Evolutionary conservation across 306 rosid species (phyloP), one percentile per base, ranked within the genome.

Genomic region (Albizia julibrissin): DNA sequence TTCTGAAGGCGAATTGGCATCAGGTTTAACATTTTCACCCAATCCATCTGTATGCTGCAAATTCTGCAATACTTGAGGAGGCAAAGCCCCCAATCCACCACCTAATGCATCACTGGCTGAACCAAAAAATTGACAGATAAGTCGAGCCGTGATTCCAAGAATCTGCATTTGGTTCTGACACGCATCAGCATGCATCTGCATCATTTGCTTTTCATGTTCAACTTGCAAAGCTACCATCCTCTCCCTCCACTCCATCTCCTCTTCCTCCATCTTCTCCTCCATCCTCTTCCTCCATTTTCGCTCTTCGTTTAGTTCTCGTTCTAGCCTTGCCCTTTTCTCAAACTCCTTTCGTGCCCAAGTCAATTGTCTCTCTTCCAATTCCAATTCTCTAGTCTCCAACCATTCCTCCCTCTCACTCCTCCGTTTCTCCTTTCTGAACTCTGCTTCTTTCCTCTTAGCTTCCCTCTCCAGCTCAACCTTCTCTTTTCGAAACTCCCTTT

Each of bases 101-200:
- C 92, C 93, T 82, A 92, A 84, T 21, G 92, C 94, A 76, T 95
- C 98, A 80, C 74, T 86, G 10, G 87, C 86, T 0, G 97, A 89
- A 62, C 97, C 98, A 75, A 90, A 90, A 72, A 88, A 89, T 75
- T 93, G 98, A 74, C 94, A 95, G 22, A 93, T 77, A 16, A 95
- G 81, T 56, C 98, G 76, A 10, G 97, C 89, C 91, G 90, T 90
- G 74, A 91, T 87, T 46, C 97, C 97, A 24, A 93, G 88, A 69
- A 93, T 80, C 89, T 93, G 97, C 97, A 95, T 93, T 83, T 95
- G 97, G 69, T 89, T 91, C 86, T 95, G 97, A 80, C 93, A 90
- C 0, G 97, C 95, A 77, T 93, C 95, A 0, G 93, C 93, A n/a
- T 93, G 97, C 92, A 91, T 82, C 82, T 91, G 97, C 97, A 90